Conservation (phyloP, 352 stramenopile genomes). For the Phytopythium delawarense region DNA sequence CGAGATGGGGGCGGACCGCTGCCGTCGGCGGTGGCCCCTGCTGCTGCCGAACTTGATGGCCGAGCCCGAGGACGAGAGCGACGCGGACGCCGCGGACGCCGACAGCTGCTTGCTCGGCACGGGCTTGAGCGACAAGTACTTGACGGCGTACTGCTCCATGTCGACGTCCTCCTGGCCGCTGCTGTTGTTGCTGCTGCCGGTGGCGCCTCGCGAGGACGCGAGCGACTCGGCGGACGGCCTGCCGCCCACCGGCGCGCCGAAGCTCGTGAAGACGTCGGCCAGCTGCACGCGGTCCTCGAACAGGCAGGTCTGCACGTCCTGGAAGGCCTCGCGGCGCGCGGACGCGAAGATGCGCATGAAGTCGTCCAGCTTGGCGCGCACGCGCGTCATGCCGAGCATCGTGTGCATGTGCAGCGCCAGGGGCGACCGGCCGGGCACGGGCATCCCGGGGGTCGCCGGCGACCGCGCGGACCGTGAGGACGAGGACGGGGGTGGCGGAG, state of each 20-base stretch:
- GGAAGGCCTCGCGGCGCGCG: slow-evolving; percentile 38
- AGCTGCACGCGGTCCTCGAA: slow-evolving; percentile 56
- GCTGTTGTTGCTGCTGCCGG: background rate
- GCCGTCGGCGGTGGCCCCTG: background rate
- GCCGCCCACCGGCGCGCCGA: slow-evolving; percentile 20
- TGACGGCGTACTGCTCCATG: slow-evolving; percentile 25
- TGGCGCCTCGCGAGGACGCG: slow-evolving; percentile 14
- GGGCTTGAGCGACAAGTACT: slow-evolving; percentile 48
- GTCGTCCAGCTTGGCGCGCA: slow-evolving; percentile 54
- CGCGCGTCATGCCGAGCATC: slow-evolving; percentile 50
- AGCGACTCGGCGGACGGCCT: slow-evolving; percentile 28
- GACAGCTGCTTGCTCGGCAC: slow-evolving; percentile 23
- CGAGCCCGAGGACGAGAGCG: slow-evolving; percentile 10
- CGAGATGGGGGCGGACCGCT: slow-evolving; percentile 12
- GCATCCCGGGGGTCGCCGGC: too few relatives aligned
- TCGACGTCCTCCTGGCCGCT: background rate
- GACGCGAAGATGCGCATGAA: slow-evolving; percentile 61
- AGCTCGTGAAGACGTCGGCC: slow-evolving; percentile 59
- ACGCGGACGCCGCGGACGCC: slow-evolving; percentile 33
- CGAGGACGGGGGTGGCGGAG: slow-evolving; percentile 8
- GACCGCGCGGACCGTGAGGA: background rate
- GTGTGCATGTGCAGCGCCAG: slow-evolving; percentile 39
- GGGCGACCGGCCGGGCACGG: slow-evolving; percentile 2
- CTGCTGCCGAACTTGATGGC: slow-evolving; percentile 33
- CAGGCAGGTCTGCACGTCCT: slow-evolving; percentile 50